Evolutionary conservation across 331 rosid genomes (phyloP).

Genomic region (Dryas integrifolia): DNA sequence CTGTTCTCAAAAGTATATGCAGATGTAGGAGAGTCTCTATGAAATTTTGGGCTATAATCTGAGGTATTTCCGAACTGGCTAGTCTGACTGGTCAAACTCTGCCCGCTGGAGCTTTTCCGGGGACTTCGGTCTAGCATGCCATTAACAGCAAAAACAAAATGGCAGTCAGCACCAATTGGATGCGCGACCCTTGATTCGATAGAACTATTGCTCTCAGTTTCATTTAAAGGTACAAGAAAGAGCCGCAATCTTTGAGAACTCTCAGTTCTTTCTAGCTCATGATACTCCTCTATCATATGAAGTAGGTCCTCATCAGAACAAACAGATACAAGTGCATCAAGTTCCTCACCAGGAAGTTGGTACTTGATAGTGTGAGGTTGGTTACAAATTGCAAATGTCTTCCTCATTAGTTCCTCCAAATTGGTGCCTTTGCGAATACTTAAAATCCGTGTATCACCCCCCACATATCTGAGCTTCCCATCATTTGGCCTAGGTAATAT

Average conservation of each 20-base stretch:
- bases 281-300: slow-evolving; percentile 86
- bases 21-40: slow-evolving; percentile 43
- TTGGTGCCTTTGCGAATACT: slow-evolving; percentile 52
- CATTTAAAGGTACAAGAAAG: slow-evolving; percentile 72
- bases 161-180: slow-evolving; percentile 54
- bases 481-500: slow-evolving; percentile 83
- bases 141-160: slow-evolving; percentile 76
- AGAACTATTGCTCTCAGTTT: slow-evolving; percentile 60
- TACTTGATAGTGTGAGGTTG: slow-evolving; percentile 76
- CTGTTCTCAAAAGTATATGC: slow-evolving; percentile 47
- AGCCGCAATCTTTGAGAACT: slow-evolving; percentile 77
- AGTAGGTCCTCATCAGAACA: slow-evolving; percentile 92
- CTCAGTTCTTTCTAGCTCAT: slow-evolving; percentile 69
- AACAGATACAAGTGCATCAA: slow-evolving; percentile 93
- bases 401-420: slow-evolving; percentile 58
- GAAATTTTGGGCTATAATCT: slow-evolving; percentile 56
- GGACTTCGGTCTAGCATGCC: slow-evolving; percentile 66
- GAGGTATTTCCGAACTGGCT: slow-evolving; percentile 55
- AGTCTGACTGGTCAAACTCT: slow-evolving; percentile 49
- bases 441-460: slow-evolving; percentile 88
- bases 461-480: slow-evolving; percentile 80
- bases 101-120: slow-evolving; percentile 47
- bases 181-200: slow-evolving; percentile 52
- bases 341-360: slow-evolving; percentile 98
- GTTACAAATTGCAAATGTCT: slow-evolving; percentile 65